Conservation (phyloP, 2,329 filamentous ascomycete genomes). For the Parasarocladium wereldwijsianum region DNA sequence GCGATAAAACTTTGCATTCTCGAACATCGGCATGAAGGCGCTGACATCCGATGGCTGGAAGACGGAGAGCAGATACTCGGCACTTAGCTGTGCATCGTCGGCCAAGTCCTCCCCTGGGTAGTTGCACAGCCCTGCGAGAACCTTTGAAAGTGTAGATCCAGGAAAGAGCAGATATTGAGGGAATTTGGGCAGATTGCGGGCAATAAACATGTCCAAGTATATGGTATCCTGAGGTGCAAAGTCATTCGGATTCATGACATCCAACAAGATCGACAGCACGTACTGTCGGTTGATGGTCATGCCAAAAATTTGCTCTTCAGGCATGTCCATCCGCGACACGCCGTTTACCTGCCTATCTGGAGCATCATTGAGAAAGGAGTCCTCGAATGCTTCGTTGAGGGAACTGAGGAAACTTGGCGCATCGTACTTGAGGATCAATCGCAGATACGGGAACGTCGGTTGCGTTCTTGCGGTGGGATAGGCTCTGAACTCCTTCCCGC, state of each 20-base stretch:
- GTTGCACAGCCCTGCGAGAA: constrained; percentile 69
- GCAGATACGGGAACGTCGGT: constrained; percentile 72
- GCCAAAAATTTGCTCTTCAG: constrained; percentile 52
- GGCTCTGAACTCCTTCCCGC: constrained; percentile 44
- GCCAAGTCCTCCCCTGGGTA: constrained; percentile 69
- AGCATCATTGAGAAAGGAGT: constrained; percentile 77
- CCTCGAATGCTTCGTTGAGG: constrained; percentile 94
- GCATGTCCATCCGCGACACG: constrained; percentile 31
- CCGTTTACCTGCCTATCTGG: constrained; percentile 47
- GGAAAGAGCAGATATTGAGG: constrained; percentile 88
- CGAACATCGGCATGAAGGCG: constrained; percentile 61
- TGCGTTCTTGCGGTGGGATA: constrained; percentile 40
- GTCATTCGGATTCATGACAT: constrained; percentile 68
- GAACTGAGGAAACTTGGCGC: constrained; percentile 86
- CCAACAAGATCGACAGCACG: constrained; percentile 76
- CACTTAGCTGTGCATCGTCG: constrained; percentile 93
- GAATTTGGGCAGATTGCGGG: constrained; percentile 89
- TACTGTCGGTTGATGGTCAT: constrained; percentile 80
- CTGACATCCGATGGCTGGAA: constrained; percentile 80
- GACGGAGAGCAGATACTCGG: constrained; percentile 84
- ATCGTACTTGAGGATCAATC: constrained; percentile 75
- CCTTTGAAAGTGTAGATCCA: constrained; percentile 67
- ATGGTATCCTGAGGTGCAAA: constrained; percentile 75
- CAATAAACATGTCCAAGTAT: constrained; percentile 97
- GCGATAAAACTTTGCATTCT: constrained; percentile 70